Conservation (phyloP, 768 basidiomycete species). For the Lentinula sp. region DNA sequence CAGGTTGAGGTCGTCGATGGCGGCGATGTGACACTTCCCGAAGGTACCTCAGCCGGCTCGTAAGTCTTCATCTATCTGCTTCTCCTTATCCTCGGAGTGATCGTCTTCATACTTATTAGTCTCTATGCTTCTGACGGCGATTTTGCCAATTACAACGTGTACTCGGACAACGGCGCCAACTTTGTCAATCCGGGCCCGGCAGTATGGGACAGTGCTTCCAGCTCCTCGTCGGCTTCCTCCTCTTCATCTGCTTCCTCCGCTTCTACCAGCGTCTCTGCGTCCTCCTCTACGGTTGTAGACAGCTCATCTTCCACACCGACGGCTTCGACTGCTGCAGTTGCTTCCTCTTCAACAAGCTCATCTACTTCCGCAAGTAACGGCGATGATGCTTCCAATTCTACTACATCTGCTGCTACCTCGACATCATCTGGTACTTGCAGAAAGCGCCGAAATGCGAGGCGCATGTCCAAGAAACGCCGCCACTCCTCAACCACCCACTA, state of each 20-base stretch:
- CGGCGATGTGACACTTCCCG: not conserved
- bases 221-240: not conserved
- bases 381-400: not conserved
- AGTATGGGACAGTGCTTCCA: not conserved
- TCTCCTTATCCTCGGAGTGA: not conserved
- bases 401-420: not conserved
- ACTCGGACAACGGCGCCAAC: not conserved
- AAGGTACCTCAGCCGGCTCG: slow-evolving; percentile 5
- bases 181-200: slow-evolving; percentile 4
- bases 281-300: not conserved
- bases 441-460: not conserved
- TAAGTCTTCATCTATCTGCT: not conserved
- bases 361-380: not conserved
- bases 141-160: slow-evolving; percentile 8
- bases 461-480: not conserved
- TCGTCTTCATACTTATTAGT: not conserved
- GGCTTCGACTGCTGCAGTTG: not conserved
- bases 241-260: not conserved
- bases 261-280: not conserved
- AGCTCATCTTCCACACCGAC: not conserved
- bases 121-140: slow-evolving; percentile 5
- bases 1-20: slow-evolving; percentile 6
- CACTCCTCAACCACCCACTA: not conserved
- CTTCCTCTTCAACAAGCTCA: not conserved
- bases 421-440: not conserved